Evolutionary conservation across 306 rosid genomes (phyloP).

Genomic region (Coriaria nepalensis): DNA sequence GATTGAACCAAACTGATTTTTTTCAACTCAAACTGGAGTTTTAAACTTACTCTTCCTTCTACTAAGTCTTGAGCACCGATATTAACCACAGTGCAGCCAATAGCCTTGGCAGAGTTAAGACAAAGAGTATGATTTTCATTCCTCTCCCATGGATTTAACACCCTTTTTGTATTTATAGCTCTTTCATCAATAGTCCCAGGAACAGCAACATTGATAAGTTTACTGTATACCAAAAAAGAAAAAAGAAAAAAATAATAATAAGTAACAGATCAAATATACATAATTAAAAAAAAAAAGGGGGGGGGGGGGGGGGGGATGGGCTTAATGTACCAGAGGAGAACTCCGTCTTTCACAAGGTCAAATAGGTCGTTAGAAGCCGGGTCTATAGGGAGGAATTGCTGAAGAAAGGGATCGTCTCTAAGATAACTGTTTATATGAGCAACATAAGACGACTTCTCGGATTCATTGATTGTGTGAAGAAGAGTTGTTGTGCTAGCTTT

Average conservation of each 20-base stretch:
- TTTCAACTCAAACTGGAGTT: conserved; percentile 3
- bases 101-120: conserved; percentile 98
- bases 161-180: conserved; percentile 63
- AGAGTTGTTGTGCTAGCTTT: conserved; percentile 78
- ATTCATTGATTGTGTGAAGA: conserved; percentile 83
- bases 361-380: conserved; percentile 54
- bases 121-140: conserved; percentile 94
- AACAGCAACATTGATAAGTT: conserved; percentile 96
- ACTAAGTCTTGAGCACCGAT: conserved; percentile 85
- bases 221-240: conserved; percentile 59
- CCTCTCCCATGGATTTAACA: conserved; percentile 79
- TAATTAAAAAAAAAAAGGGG: conserved; percentile 13
- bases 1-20: too few relatives aligned
- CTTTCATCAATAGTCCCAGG: conserved; percentile 97
- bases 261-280: conserved; percentile 15
- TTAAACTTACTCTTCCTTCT: conserved; percentile 84
- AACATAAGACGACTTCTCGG: conserved; percentile 73
- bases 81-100: conserved; percentile 96
- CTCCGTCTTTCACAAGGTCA: conserved; percentile 74
- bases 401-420: conserved; percentile 75
- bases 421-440: conserved; percentile 91
- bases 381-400: conserved; percentile 74
- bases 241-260: too few relatives aligned
- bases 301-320: too few relatives aligned
- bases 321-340: conserved; percentile 70